Base-by-base conservation (phyloP, 108 stramenopile genomes). In the Pseudonitzschia multiseries region DNA sequence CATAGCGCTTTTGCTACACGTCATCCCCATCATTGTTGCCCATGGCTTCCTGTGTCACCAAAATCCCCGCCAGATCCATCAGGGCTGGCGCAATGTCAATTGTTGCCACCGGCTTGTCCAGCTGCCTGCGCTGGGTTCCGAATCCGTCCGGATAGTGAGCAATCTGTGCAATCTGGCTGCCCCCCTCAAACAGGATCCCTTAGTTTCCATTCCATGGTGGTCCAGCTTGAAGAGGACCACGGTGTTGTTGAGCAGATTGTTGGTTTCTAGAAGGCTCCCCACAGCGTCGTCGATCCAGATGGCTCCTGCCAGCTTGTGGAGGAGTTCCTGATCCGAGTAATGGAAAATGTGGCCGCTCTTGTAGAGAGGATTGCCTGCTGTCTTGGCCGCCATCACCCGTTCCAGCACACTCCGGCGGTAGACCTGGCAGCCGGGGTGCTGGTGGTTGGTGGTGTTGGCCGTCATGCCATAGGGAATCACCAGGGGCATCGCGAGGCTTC, bases 251-350 rank as follows among this genome's bases (percentile, higher is more conserved):
- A 81, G 69, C 0, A 46, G 29, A 8, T 44, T 64, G 15, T n/a
- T 57, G n/a, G 59, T 29, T 8, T 67, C 15, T 28, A 79, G 31
- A 2, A 85, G n/a, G 13, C 78, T 72, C 18, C 80, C 81, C 26
- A 85, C 31, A 24, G 75, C 26, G 59, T 85, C 84, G 48, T 85
- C 81, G 10, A 82, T 24, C 84, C 84, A 85, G 33, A 79, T 70
- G 17, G 67, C 26, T 20, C 84, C 84, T 8, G 72, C 56, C 46
- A 67, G 21, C 36, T 44, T 44, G 65, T 83, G 66, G 8, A 48
- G 46, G 17, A 48, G 46, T 18, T 18, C 17, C 8, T 5, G 8
- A 2, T 48, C 46, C 46, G 18, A 18, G 17, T 14, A 48, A 3
- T 48, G 9, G 46, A 6, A 36, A 36, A 5, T 5, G 36, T 36